Evolutionary conservation across 108 stramenopile genomes (phyloP), one percentile per base, ranked within the genome.

Genomic region (Schizochytrium sp.): DNA sequence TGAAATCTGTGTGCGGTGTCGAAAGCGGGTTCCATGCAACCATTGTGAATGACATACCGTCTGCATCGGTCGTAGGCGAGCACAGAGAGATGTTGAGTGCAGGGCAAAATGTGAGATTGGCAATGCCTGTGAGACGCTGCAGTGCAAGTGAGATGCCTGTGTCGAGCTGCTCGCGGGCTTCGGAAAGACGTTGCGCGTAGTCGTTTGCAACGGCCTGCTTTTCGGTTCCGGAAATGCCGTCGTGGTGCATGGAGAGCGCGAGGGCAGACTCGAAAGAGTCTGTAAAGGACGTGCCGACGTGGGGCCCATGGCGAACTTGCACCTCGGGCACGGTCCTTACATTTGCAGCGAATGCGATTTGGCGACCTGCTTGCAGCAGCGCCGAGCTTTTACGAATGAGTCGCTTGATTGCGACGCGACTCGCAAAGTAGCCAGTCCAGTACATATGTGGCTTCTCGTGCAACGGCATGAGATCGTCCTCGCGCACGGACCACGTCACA

Each of bases 381-480:
- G 93, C 90, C 4, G 95, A 95, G 34, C 92, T 94, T 18, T 94
- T 95, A 34, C 97, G 92, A 72, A 97, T 96, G 51, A 96, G 91
- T 44, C 95, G 90, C 88, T 98, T 99, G 29, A 98, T 90, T 5
- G 93, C 91, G n/a, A 97, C 91, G 16, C 98, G 94, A 29, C 94
- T 95, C 5, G 97, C 94, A 92, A 97, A 98, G 91, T 97, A 98
- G 3, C 98, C 97, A 18, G 97, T 97, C 98, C 98, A 98, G 92
- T 96, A 98, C 87, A 95, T 93, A 87, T 97, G 93, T 47, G 94
- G 91, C 87, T 95, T 94, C 88, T 97, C 97, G 60, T 95, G 91
- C 89, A 97, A 97, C 18, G 98, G 98, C 87, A 98, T 96, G 89
- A 97, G 96, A 87, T 98, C 98, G 69, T 97, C 97, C 48, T 89